Evolutionary conservation across 1,284 basidiomycete genomes (phyloP).

Genomic region (Leccinum fallax): DNA sequence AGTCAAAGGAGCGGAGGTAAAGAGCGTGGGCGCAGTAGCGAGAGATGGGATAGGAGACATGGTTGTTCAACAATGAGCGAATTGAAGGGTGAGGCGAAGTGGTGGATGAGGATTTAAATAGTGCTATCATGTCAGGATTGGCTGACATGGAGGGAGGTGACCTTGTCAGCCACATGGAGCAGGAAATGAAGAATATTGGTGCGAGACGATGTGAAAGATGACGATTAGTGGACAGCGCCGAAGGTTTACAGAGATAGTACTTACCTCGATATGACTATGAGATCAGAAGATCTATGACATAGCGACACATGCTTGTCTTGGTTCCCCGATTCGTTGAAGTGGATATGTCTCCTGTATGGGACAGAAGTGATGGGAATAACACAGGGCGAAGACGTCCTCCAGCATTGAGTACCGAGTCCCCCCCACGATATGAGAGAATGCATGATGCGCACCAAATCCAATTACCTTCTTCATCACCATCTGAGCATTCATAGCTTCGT

Average conservation of each 20-base stretch:
- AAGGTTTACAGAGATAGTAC: not conserved
- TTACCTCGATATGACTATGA: not conserved
- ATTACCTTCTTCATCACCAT: not conserved
- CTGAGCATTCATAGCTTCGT: not conserved
- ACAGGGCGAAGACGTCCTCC: not conserved
- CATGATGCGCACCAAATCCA: not conserved
- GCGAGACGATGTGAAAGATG: not conserved
- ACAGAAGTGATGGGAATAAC: not conserved
- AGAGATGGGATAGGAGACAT: constrained; percentile 28
- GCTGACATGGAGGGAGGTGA: constrained; percentile 2
- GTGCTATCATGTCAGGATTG: not conserved
- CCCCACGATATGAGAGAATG: not conserved
- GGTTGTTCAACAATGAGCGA: constrained; percentile 9
- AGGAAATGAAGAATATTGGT: not conserved
- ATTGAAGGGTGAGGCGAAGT: constrained; percentile 2
- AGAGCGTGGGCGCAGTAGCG: constrained; percentile 9
- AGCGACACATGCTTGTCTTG: not conserved
- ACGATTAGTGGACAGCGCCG: not conserved
- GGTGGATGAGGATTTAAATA: not conserved
- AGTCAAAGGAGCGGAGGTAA: constrained; percentile 4
- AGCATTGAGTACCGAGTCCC: not conserved
- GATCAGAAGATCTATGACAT: not conserved
- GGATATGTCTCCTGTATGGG: not conserved
- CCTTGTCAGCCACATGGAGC: not conserved
- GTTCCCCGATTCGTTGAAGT: not conserved